Conservation (phyloP, 768 basidiomycete genomes). For the Strobilomyces echinocephalus region DNA sequence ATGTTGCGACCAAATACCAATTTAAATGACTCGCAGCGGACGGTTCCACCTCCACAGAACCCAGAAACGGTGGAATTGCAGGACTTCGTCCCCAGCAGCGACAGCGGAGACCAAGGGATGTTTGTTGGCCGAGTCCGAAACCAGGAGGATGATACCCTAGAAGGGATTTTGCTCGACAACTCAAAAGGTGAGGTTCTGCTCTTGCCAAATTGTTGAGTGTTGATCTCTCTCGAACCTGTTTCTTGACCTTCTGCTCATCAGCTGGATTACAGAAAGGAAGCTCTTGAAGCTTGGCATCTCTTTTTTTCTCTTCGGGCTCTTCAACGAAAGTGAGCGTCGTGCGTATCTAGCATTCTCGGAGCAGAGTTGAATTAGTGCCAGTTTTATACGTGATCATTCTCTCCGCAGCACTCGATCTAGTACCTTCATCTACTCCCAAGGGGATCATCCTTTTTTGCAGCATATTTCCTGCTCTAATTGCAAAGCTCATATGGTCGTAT, state of each 20-base stretch:
- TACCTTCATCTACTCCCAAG: constrained; percentile 87
- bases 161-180: constrained; percentile 3
- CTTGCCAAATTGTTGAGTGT: constrained; percentile 15
- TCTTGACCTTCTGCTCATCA: constrained; percentile 14
- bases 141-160: constrained; percentile 12
- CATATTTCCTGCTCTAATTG: constrained; percentile 80
- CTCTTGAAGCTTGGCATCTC: constrained; percentile 46
- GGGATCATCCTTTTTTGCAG: constrained; percentile 95
- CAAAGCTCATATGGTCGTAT: constrained; percentile 92
- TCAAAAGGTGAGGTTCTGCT: constrained; percentile 19
- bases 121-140: constrained; percentile 4
- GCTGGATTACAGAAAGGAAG: constrained; percentile 17
- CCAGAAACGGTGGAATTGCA: constrained; percentile 19
- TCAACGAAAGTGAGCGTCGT: constrained; percentile 71
- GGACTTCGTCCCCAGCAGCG: constrained; percentile 4
- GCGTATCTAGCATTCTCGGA: constrained; percentile 20
- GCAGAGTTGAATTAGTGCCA: constrained; percentile 23
- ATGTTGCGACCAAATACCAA: neutral
- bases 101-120: constrained; percentile 1
- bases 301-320: constrained; percentile 88
- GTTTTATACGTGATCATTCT: constrained; percentile 96
- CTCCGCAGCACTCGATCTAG: constrained; percentile 91
- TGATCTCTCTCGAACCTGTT: constrained; percentile 14
- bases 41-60: neutral
- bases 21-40: neutral